Evolutionary conservation across 2,329 filamentous ascomycete genomes (phyloP).

Genomic region (Trichoderma aggressivum): DNA sequence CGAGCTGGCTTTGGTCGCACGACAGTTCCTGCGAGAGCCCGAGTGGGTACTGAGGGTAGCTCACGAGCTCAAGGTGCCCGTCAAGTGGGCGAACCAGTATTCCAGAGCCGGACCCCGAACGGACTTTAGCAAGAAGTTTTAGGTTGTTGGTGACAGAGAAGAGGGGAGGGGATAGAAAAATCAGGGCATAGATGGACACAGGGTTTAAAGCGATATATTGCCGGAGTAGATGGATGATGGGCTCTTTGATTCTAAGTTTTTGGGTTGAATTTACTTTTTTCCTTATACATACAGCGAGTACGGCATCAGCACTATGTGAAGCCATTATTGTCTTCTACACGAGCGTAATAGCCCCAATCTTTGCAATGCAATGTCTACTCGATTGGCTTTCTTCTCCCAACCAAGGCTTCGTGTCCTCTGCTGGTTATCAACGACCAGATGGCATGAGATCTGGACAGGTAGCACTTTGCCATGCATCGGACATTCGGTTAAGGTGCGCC

Average conservation of each 20-base stretch:
- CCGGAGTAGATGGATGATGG: neutral
- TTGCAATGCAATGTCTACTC: neutral
- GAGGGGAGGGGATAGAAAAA: neutral
- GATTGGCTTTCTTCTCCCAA: neutral
- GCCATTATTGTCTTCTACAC: neutral
- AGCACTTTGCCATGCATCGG: neutral
- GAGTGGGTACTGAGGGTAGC: conserved; percentile 72
- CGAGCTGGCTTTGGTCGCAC: conserved; percentile 70
- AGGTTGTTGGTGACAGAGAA: neutral
- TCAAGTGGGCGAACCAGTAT: conserved; percentile 71
- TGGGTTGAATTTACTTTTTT: neutral
- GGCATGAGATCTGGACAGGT: neutral
- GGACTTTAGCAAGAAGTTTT: conserved; percentile 19
- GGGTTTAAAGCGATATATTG: neutral
- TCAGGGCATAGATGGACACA: neutral
- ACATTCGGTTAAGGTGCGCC: neutral
- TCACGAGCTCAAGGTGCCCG: conserved; percentile 65
- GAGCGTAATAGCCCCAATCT: neutral
- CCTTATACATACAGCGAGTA: neutral
- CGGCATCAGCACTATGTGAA: neutral
- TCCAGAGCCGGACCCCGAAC: conserved; percentile 30
- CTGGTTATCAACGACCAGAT: neutral
- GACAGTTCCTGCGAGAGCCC: conserved; percentile 79
- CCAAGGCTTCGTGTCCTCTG: neutral
- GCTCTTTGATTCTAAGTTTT: neutral